Evolutionary conservation across 2,329 filamentous ascomycete species (phyloP), one percentile per base, ranked within the genome.

Genomic region (Xylaria hypoxylon): DNA sequence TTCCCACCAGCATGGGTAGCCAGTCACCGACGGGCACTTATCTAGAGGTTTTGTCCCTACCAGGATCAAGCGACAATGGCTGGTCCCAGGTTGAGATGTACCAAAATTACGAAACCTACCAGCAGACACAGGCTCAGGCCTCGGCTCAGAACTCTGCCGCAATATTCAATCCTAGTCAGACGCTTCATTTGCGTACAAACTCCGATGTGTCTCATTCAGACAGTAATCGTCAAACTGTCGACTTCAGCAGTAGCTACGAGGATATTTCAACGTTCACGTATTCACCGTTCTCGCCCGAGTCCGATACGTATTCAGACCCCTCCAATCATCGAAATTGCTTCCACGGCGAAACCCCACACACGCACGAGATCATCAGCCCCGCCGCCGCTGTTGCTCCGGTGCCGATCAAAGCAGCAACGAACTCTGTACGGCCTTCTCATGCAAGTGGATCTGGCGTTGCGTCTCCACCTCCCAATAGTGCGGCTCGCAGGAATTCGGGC

Each of bases 81-180:
- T 98, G 94, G 94, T 89, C 88, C 57, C 87, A 92, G 71, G 89
- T 97, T 64, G 92, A 96, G 71, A 87, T 89, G 77, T 90, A 90
- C 66, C 90, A 88, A 68, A 91, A 90, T 42, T 89, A 92, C 72
- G 92, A 95, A 72, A 85, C 87, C 38, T 88, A 87, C 56, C 85
- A 85, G 72, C 84, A 86, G 51, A 84, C 90, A 31, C 75, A 77
- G 40, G 73, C 80, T 65, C 77, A 80, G 56, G 79, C 78, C 59
- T 85, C 86, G 52, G 77, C 82, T 5, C 86, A 87, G 58, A 87
- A 83, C 68, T 79, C 84, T 45, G 82, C 82, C 15, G 90, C 92
- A 71, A 94, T 97, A 75, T 96, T 97, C 84, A 97, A 97, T 80
- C 95, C 95, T 1, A 89, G 91, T 68, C 92, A 97, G 81, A 96